Evolutionary conservation across 2,329 filamentous ascomycete species (phyloP).

Genomic region (Ophiosphaerella narmari): DNA sequence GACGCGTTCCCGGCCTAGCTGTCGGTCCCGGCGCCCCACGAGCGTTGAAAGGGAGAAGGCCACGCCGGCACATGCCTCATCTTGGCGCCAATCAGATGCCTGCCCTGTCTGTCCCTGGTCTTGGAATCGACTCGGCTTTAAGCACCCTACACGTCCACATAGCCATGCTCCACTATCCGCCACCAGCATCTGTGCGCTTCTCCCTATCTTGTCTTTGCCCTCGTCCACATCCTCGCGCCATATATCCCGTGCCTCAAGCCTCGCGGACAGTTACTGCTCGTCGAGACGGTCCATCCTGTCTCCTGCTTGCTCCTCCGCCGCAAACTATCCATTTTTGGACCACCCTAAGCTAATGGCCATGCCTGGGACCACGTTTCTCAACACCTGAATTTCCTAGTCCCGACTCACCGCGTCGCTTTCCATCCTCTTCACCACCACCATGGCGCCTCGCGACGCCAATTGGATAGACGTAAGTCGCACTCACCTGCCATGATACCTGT

Average conservation of each 20-base stretch:
- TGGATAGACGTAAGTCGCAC: conserved; percentile 44
- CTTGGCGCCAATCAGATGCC: conserved; percentile 8
- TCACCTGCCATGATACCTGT: conserved; percentile 7
- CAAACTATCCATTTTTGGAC: background rate
- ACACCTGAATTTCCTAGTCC: conserved; percentile 9
- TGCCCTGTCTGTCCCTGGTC: conserved; percentile 8
- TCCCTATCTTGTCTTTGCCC: background rate
- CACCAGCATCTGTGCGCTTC: background rate
- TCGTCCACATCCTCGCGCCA: background rate
- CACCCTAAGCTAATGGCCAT: conserved; percentile 13
- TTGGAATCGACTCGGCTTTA: conserved; percentile 13
- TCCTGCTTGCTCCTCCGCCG: conserved; percentile 2
- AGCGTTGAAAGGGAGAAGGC: conserved; percentile 6
- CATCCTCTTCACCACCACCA: conserved; percentile 13
- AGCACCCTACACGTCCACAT: conserved; percentile 9
- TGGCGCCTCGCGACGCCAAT: conserved; percentile 46
- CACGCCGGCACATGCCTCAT: conserved; percentile 6
- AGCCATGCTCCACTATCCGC: conserved; percentile 6
- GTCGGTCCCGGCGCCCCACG: conserved; percentile 6
- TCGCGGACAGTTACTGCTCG: too few relatives aligned
- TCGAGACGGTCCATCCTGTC: background rate
- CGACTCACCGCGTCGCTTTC: conserved; percentile 10
- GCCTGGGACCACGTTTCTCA: conserved; percentile 9
- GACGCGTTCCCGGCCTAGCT: background rate
- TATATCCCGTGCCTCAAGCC: background rate